These are phyloP conservation scores for Colletotrichum simmondsii DNA, from an alignment of 2,329 filamentous ascomycete species.

Conservation along the genomic window DNA sequence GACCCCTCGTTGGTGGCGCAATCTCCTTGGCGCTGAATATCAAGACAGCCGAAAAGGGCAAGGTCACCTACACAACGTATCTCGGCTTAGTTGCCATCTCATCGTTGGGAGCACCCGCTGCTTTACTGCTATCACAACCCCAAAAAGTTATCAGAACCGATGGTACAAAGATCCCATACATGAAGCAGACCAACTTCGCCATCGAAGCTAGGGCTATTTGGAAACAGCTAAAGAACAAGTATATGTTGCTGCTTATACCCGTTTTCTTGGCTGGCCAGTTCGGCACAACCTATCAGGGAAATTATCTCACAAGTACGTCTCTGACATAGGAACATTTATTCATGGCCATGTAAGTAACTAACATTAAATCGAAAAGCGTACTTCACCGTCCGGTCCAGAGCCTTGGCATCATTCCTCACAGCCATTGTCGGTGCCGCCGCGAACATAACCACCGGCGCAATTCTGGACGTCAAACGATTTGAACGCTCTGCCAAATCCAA, in stretches of 20 bases:
- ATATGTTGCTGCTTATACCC: conserved; percentile 26
- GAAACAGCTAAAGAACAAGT: conserved; percentile 29
- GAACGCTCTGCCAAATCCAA: conserved; percentile 19
- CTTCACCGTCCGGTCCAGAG: conserved; percentile 28
- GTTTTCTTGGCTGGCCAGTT: conserved; percentile 28
- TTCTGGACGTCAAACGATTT: conserved; percentile 12
- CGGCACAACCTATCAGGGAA: conserved; percentile 27
- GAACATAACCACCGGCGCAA: conserved; percentile 21
- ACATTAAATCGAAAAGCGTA: background rate
- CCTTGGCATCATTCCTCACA: conserved; percentile 19
- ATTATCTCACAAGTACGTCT: conserved; percentile 24
- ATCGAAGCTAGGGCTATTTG: conserved; percentile 24
- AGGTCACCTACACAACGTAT: conserved; percentile 52
- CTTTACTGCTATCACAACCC: conserved; percentile 55
- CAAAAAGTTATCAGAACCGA: conserved; percentile 56
- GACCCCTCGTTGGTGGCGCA: conserved; percentile 56
- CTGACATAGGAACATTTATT: rapidly evolving
- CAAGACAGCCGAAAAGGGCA: conserved; percentile 47
- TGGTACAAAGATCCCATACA: conserved; percentile 46
- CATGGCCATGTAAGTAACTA: background rate
- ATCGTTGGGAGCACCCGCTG: conserved; percentile 54
- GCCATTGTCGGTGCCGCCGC: conserved; percentile 23
- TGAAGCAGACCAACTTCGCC: conserved; percentile 21
- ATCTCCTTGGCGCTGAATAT: conserved; percentile 61
- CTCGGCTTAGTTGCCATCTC: conserved; percentile 59